Percentiles rank a stretch among this genome's conserved stretches.
phyloP scores from a whole-genome alignment of 1,139 yeast genomes.

The Lodderomyces oxycetoniae region DNA sequence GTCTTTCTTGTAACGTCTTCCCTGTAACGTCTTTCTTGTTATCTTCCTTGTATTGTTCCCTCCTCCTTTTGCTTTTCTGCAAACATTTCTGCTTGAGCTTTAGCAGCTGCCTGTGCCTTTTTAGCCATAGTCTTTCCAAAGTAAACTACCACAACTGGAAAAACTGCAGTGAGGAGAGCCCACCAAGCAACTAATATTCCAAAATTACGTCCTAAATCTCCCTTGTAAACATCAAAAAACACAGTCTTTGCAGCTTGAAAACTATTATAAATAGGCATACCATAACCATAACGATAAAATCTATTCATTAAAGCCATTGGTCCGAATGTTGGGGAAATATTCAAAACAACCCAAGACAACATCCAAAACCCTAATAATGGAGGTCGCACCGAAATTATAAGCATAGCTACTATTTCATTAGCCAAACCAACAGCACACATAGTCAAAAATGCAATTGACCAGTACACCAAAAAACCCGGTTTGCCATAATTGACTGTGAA shows the following conservation, averaged over 20 bases:
- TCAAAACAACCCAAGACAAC: conserved; percentile 37
- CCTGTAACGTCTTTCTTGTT: not conserved
- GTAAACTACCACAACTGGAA: conserved; percentile 39
- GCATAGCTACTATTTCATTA: conserved; percentile 37
- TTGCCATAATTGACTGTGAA: conserved; percentile 36
- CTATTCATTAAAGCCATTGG: conserved; percentile 33
- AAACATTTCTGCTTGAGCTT: conserved; percentile 6
- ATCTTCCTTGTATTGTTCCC: not conserved
- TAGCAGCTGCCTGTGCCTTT: conserved; percentile 18
- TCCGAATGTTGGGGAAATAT: conserved; percentile 36
- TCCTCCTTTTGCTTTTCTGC: conserved; percentile 1
- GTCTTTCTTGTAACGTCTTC: too few species aligned
- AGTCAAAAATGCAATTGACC: conserved; percentile 40
- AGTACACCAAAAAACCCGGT: conserved; percentile 41
- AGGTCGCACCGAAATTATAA: conserved; percentile 28
- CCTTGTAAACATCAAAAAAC: conserved; percentile 33
- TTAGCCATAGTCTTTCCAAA: conserved; percentile 27
- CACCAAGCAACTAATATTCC: conserved; percentile 36
- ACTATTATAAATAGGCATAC: conserved; percentile 36
- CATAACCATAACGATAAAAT: conserved; percentile 37
- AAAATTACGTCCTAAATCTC: conserved; percentile 33
- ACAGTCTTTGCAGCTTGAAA: conserved; percentile 36
- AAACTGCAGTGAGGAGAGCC: conserved; percentile 22
- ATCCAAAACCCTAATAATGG: conserved; percentile 43
- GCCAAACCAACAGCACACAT: conserved; percentile 42